These are phyloP conservation scores for Phaeosphaeria sp. DNA, from an alignment of 2,329 filamentous ascomycete genomes.

Conservation along the genomic window DNA sequence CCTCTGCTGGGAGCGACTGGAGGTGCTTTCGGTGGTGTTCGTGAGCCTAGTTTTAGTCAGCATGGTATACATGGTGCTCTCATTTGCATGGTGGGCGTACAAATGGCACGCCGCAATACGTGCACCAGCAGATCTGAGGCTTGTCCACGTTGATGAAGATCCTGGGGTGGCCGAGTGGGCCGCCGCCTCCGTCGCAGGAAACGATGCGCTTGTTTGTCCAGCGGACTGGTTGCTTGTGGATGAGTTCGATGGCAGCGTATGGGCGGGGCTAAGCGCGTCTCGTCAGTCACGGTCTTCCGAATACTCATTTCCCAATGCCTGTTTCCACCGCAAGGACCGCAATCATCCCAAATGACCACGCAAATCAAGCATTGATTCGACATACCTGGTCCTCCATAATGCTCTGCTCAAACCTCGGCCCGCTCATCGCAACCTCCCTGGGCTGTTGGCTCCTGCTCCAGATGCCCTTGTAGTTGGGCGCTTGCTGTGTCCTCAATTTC, in stretches of 20 bases:
- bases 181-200: slow-evolving; percentile 90
- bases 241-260: slow-evolving; percentile 88
- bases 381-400: slow-evolving; percentile 90
- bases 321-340: neutral
- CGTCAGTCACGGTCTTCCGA: neutral
- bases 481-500: slow-evolving; percentile 70
- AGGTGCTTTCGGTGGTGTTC: slow-evolving; percentile 87
- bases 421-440: slow-evolving; percentile 83
- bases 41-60: slow-evolving; percentile 70
- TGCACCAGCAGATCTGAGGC: slow-evolving; percentile 88
- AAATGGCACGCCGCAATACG: slow-evolving; percentile 92
- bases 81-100: slow-evolving; percentile 65
- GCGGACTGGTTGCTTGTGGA: slow-evolving; percentile 92
- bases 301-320: neutral
- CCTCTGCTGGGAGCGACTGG: slow-evolving; percentile 77
- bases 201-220: slow-evolving; percentile 87
- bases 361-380: too few species aligned
- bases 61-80: neutral
- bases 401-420: slow-evolving; percentile 96
- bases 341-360: too few species aligned
- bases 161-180: slow-evolving; percentile 85
- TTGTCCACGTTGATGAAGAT: slow-evolving; percentile 99
- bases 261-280: slow-evolving; percentile 74
- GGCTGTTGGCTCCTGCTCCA: slow-evolving; percentile 90
- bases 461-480: slow-evolving; percentile 80